Percentiles rank a stretch among this genome's conserved stretches.
Conservation (phyloP, 257 asterid species). For the Plantago major region DNA sequence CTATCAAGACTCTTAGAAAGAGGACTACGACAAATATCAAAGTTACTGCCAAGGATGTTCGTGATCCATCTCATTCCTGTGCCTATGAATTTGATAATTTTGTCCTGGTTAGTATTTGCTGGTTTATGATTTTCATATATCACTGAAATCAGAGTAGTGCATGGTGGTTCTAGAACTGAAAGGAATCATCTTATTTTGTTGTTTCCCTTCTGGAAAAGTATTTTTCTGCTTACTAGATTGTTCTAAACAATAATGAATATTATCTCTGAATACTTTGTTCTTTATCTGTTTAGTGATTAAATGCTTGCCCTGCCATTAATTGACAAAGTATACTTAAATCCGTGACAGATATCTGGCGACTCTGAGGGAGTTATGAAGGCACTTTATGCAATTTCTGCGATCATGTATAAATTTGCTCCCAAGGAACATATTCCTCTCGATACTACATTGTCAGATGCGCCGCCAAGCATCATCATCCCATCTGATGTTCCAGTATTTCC, state of each 20-base stretch:
- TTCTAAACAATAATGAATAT: too few species aligned
- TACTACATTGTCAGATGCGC: slow-evolving; percentile 61
- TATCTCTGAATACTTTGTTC: background rate
- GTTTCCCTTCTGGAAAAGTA: too few species aligned
- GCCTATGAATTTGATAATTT: slow-evolving; percentile 89
- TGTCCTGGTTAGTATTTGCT: slow-evolving; percentile 63
- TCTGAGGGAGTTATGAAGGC: slow-evolving; percentile 77
- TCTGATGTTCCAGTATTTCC: slow-evolving; percentile 80
- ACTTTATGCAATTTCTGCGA: slow-evolving; percentile 87
- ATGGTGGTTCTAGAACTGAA: slow-evolving; percentile 12
- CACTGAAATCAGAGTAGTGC: slow-evolving; percentile 7
- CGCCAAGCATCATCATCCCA: slow-evolving; percentile 79
- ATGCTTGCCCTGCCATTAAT: slow-evolving; percentile 3
- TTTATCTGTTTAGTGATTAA: slow-evolving; percentile 8
- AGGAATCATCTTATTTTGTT: background rate
- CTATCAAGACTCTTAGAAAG: slow-evolving; percentile 74
- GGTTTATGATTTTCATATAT: background rate
- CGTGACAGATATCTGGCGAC: slow-evolving; percentile 73
- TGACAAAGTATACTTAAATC: slow-evolving; percentile 21
- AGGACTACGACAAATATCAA: slow-evolving; percentile 60
- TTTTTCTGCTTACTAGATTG: too few species aligned
- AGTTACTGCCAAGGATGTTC: slow-evolving; percentile 59
- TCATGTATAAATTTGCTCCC: slow-evolving; percentile 81
- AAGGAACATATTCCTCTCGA: slow-evolving; percentile 87
- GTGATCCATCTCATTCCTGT: slow-evolving; percentile 82